Percentiles rank a stretch among this genome's conserved stretches.
These are phyloP conservation scores for Chamaecrista fasciculata DNA, from an alignment of 306 rosid genomes.

Conservation along the genomic window DNA sequence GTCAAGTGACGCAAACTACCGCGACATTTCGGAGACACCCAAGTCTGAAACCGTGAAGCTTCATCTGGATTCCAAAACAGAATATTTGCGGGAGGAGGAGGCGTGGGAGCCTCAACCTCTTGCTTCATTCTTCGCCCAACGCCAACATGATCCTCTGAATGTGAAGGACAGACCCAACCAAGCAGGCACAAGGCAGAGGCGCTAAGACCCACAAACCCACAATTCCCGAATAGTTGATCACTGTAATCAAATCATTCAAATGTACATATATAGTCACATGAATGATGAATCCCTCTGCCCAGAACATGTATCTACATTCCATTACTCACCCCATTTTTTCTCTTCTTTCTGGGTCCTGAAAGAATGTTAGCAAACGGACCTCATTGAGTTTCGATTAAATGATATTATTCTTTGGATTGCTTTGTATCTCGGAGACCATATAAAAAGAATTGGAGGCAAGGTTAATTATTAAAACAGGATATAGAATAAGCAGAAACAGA, in stretches of 20 bases:
- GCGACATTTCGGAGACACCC: conserved; percentile 14
- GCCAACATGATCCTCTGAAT: background rate
- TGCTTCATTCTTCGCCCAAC: background rate
- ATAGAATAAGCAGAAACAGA: background rate
- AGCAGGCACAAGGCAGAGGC: background rate
- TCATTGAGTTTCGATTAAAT: background rate
- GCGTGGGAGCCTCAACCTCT: background rate
- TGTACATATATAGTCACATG: conserved; percentile 36
- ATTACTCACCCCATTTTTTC: background rate
- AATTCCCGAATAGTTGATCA: background rate
- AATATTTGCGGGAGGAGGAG: conserved; percentile 1
- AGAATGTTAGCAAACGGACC: background rate
- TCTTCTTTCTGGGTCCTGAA: background rate
- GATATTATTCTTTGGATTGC: conserved; percentile 29
- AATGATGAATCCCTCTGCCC: conserved; percentile 1
- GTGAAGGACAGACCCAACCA: background rate
- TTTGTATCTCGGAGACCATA: conserved; percentile 17
- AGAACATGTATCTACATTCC: background rate
- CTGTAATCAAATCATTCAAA: background rate
- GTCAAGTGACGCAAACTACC: conserved; percentile 1
- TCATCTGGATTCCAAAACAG: conserved; percentile 15
- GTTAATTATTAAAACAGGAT: background rate
- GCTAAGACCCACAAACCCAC: background rate
- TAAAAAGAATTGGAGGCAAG: background rate
- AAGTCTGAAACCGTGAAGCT: background rate